A percentile compares a stretch with the other conserved stretches of the same genome.
phyloP scores from a whole-genome alignment of 306 rosid species.

The Cicer judaicum region DNA sequence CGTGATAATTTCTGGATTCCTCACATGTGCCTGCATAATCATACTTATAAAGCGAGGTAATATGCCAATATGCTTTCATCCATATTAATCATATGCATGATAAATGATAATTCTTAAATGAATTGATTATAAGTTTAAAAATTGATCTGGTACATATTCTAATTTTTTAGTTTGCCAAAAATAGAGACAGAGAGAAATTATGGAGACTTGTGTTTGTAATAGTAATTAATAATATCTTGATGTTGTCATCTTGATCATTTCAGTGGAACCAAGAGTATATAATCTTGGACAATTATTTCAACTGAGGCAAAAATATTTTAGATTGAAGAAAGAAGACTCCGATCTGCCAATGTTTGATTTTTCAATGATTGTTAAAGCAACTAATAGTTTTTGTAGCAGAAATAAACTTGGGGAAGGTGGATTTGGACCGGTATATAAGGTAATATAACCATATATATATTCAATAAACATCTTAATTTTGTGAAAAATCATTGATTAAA shows the following conservation, averaged over 20 bases:
- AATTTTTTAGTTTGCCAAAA: background rate
- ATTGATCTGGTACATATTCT: background rate
- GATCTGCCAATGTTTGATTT: constrained; percentile 51
- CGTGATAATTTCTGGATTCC: constrained; percentile 21
- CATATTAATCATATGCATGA: background rate
- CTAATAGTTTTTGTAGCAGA: constrained; percentile 45
- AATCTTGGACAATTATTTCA: constrained; percentile 12
- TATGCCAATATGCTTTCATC: background rate
- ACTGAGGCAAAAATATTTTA: constrained; percentile 13
- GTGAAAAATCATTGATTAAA: background rate
- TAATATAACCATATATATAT: background rate
- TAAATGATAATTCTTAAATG: background rate
- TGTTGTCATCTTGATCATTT: constrained; percentile 7
- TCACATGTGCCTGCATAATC: constrained; percentile 10
- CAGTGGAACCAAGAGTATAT: constrained; percentile 27
- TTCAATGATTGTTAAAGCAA: constrained; percentile 49
- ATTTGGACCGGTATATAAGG: constrained; percentile 62
- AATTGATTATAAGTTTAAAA: background rate
- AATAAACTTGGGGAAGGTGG: constrained; percentile 60
- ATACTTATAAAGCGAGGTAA: constrained; percentile 35
- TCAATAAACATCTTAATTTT: constrained; percentile 6
- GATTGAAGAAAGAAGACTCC: constrained; percentile 33
- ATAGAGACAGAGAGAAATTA: too few species aligned
- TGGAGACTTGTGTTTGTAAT: background rate
- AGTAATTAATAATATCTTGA: background rate